These are phyloP conservation scores for Mycena albidolilacea DNA, from an alignment of 768 basidiomycete genomes.

Conservation along the genomic window DNA sequence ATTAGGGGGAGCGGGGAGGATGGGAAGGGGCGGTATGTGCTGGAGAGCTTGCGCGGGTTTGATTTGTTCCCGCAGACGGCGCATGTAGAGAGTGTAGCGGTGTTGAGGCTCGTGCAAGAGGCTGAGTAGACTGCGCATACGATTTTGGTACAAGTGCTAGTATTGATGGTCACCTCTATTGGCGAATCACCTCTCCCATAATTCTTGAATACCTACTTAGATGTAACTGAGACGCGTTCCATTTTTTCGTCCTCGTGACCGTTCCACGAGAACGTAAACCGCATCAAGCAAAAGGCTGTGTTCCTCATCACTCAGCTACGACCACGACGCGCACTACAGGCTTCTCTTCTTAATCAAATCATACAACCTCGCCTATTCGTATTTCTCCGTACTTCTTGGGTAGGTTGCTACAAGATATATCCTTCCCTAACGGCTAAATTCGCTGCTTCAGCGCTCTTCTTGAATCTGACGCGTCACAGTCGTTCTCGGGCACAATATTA, in stretches of 20 bases:
- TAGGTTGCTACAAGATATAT: not conserved
- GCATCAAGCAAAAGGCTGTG: not conserved
- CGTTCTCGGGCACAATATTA: too few species aligned
- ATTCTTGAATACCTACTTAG: too few species aligned
- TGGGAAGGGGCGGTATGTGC: constrained; percentile 68
- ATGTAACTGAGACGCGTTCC: too few species aligned
- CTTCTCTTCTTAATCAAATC: not conserved
- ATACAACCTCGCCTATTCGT: not conserved
- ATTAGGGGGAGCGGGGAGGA: constrained; percentile 59
- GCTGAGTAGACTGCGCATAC: not conserved
- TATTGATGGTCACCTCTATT: too few species aligned
- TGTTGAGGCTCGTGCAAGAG: constrained; percentile 63
- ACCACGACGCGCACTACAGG: not conserved
- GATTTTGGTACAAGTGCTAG: too few species aligned
- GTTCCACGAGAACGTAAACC: not conserved
- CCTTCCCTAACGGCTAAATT: not conserved
- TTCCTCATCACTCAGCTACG: not conserved
- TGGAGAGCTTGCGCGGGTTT: constrained; percentile 91
- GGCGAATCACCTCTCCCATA: too few species aligned
- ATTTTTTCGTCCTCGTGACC: not conserved
- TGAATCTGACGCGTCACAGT: too few species aligned
- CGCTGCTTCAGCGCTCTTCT: not conserved
- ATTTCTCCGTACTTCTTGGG: not conserved
- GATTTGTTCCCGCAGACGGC: constrained; percentile 98
- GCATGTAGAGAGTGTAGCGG: constrained; percentile 90